phyloP scores from a whole-genome alignment of 1,284 basidiomycete genomes.

The Lentinula novae-zelandiae region DNA sequence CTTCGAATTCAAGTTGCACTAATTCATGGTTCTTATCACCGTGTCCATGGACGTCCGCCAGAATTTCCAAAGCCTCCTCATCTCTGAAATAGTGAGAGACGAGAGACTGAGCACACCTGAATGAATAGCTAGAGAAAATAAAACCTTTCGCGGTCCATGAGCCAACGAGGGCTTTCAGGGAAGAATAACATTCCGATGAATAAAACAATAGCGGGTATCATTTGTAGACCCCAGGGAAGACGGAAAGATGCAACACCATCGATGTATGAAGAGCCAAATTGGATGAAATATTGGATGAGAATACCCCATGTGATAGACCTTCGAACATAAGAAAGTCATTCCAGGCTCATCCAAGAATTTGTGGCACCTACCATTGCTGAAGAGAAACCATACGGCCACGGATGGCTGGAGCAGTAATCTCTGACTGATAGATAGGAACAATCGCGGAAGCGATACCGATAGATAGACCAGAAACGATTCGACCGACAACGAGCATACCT shows the following conservation, averaged over 20 bases:
- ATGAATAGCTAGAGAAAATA: not conserved
- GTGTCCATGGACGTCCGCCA: conserved; percentile 76
- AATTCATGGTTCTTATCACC: conserved; percentile 64
- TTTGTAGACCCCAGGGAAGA: conserved; percentile 76
- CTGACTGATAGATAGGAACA: conserved; percentile 72
- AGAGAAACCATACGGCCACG: conserved; percentile 74
- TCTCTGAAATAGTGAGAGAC: conserved; percentile 35
- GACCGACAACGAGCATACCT: conserved; percentile 65
- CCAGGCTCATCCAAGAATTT: not conserved
- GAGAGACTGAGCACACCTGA: conserved; percentile 7
- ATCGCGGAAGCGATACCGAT: conserved; percentile 57
- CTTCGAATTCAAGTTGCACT: conserved; percentile 74
- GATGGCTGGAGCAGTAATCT: conserved; percentile 64
- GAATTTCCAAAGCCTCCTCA: conserved; percentile 70
- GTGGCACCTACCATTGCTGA: conserved; percentile 57
- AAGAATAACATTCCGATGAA: conserved; percentile 66
- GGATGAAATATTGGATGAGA: conserved; percentile 69
- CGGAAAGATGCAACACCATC: conserved; percentile 68
- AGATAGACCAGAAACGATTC: conserved; percentile 59
- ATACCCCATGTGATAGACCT: conserved; percentile 75
- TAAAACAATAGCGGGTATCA: conserved; percentile 71
- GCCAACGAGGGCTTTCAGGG: conserved; percentile 67
- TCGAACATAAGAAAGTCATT: too few relatives aligned
- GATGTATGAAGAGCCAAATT: conserved; percentile 74
- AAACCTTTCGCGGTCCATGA: conserved; percentile 57